Conservation (phyloP, 176 grass and related monocot genomes). For the Canna indica region DNA sequence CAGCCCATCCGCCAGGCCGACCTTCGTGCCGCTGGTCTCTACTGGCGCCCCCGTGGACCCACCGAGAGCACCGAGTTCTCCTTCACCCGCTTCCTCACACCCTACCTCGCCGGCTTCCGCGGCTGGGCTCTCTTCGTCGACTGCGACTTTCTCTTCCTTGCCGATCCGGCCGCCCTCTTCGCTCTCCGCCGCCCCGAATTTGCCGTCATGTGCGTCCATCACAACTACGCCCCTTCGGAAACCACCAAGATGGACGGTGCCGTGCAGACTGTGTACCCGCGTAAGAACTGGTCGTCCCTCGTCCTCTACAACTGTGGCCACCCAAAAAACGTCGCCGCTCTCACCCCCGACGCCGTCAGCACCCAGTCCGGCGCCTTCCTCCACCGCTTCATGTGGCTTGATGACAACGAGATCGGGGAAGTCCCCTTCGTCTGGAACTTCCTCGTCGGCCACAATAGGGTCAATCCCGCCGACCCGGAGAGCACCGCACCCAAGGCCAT, state of each 20-base stretch:
- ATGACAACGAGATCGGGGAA: constrained; percentile 67
- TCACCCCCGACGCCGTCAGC: constrained; percentile 66
- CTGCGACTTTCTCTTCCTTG: constrained; percentile 84
- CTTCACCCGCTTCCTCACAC: constrained; percentile 83
- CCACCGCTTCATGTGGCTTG: constrained; percentile 75
- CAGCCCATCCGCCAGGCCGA: constrained; percentile 47
- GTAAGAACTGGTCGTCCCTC: constrained; percentile 97
- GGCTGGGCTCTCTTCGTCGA: constrained; percentile 87
- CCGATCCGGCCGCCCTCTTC: constrained; percentile 45
- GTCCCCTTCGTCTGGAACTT: constrained; percentile 74
- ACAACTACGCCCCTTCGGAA: constrained; percentile 56
- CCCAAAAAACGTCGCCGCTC: constrained; percentile 57
- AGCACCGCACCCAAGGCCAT: constrained; percentile 39
- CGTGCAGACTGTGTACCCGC: constrained; percentile 64
- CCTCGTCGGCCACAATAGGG: constrained; percentile 61
- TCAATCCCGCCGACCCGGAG: constrained; percentile 29
- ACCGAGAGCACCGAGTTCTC: constrained; percentile 89
- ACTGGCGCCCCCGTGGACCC: constrained; percentile 47
- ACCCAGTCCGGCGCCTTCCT: constrained; percentile 39
- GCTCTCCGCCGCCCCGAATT: background rate
- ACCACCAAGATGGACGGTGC: constrained; percentile 84
- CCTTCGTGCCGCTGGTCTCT: constrained; percentile 45
- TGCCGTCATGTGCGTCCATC: constrained; percentile 60
- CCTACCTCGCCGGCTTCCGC: constrained; percentile 44
- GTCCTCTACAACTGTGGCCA: constrained; percentile 71